Conservation (phyloP, 495 filamentous ascomycete species). For the Emericellopsis terricola region DNA sequence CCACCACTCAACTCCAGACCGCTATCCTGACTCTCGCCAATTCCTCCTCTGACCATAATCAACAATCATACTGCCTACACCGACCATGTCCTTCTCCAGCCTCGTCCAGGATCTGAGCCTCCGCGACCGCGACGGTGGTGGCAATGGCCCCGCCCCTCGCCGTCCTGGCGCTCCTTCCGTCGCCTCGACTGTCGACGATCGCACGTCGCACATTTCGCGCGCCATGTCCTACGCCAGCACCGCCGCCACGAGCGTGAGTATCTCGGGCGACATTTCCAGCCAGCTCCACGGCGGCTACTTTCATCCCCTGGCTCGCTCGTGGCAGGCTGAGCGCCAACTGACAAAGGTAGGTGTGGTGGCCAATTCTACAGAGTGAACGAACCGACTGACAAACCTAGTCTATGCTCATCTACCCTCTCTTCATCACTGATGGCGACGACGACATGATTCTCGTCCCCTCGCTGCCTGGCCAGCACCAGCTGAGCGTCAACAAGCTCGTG, state of each 20-base stretch:
- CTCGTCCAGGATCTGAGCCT: constrained; percentile 76
- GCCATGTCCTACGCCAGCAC: constrained; percentile 72
- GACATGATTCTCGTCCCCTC: constrained; percentile 84
- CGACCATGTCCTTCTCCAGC: constrained; percentile 93
- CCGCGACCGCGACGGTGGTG: constrained; percentile 27
- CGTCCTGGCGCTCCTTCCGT: constrained; percentile 22
- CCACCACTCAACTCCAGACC: too few relatives aligned
- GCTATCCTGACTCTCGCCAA: too few relatives aligned
- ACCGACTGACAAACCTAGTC: too few relatives aligned
- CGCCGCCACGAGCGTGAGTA: constrained; percentile 83
- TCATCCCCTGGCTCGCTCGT: constrained; percentile 76
- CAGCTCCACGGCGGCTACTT: constrained; percentile 91
- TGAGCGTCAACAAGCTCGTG: constrained; percentile 70
- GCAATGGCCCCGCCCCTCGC: constrained; percentile 8
- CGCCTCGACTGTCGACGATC: constrained; percentile 34
- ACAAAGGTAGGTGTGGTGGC: constrained; percentile 59
- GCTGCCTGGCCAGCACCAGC: constrained; percentile 71
- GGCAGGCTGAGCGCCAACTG: constrained; percentile 93
- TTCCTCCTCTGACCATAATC: too few relatives aligned
- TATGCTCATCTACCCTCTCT: constrained; percentile 95
- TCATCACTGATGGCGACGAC: constrained; percentile 84
- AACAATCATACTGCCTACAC: too few relatives aligned
- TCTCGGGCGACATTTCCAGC: constrained; percentile 80
- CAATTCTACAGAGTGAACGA: too few relatives aligned
- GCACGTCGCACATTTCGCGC: constrained; percentile 49